A percentile compares a stretch with the other conserved stretches of the same genome.
Conservation (phyloP, 768 basidiomycete genomes). For the Pilatotrama ljubarskyi region DNA sequence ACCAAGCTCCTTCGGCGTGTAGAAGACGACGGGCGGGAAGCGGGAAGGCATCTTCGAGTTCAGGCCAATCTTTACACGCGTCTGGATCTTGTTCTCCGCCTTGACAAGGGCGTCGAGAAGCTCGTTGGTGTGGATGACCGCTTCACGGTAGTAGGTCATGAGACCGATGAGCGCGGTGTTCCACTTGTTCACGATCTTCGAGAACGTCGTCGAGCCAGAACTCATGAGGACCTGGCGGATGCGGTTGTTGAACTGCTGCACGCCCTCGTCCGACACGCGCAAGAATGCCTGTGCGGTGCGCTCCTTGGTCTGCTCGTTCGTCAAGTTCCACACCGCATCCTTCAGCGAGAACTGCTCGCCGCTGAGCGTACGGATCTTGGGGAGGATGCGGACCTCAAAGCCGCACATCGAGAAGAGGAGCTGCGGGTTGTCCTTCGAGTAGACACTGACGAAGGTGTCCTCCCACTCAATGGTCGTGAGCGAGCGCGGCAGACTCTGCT, state of each 20-base stretch:
- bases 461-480: slow-evolving; percentile 99
- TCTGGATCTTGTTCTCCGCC: slow-evolving; percentile 99
- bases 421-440: slow-evolving; percentile 97
- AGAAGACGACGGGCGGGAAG: slow-evolving; percentile 96
- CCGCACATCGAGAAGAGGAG: slow-evolving; percentile 97
- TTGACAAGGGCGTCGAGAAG: slow-evolving; percentile 95
- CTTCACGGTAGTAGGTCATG: slow-evolving; percentile 98
- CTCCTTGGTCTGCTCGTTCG: slow-evolving; percentile 96
- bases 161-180: slow-evolving; percentile 93
- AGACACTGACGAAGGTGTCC: slow-evolving; percentile 95
- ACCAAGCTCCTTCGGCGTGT: slow-evolving; percentile 97
- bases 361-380: slow-evolving; percentile 92
- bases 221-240: slow-evolving; percentile 98
- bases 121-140: slow-evolving; percentile 96
- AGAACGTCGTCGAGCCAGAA: slow-evolving; percentile 97
- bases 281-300: slow-evolving; percentile 97
- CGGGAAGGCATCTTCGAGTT: slow-evolving; percentile 99
- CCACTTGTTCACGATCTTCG: slow-evolving; percentile 99
- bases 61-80: slow-evolving; percentile 98
- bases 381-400: slow-evolving; percentile 97
- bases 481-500: slow-evolving; percentile 92
- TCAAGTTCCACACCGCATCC: slow-evolving; percentile 95
- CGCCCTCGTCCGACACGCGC: slow-evolving; percentile 95
- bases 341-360: slow-evolving; percentile 97
- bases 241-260: slow-evolving; percentile 97